Evolutionary conservation across 2,329 filamentous ascomycete genomes (phyloP).

Genomic region (Epichloe festucae): DNA sequence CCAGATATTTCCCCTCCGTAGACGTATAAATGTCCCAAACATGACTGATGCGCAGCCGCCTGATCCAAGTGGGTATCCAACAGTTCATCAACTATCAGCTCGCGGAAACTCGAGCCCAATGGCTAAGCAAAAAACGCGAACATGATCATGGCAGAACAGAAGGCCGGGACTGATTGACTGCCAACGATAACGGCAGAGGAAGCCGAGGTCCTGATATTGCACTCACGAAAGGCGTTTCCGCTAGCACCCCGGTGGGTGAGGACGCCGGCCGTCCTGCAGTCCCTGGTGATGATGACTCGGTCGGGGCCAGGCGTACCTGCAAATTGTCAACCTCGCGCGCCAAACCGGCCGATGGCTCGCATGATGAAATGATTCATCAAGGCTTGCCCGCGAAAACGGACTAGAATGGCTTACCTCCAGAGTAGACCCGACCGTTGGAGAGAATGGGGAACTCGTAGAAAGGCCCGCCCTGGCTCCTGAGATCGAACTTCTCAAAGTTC

Average conservation of each 20-base stretch:
- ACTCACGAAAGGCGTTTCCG: slow-evolving; percentile 4
- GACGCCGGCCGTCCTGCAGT: slow-evolving; percentile 40
- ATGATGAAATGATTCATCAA: not conserved
- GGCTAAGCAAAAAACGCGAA: not conserved
- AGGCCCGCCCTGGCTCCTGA: slow-evolving; percentile 38
- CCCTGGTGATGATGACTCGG: slow-evolving; percentile 45
- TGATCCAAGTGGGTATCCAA: slow-evolving; percentile 14
- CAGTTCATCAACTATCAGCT: not conserved
- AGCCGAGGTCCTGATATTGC: not conserved
- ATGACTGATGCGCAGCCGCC: too few relatives aligned
- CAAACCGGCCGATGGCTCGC: not conserved
- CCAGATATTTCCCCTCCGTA: too few relatives aligned
- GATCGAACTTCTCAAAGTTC: slow-evolving; percentile 50
- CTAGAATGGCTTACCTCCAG: slow-evolving; percentile 31
- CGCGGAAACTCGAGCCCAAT: not conserved
- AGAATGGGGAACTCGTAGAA: slow-evolving; percentile 53
- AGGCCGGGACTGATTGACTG: not conserved
- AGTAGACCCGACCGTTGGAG: slow-evolving; percentile 34
- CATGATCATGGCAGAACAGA: not conserved
- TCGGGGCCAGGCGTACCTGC: slow-evolving; percentile 48
- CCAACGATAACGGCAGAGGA: not conserved
- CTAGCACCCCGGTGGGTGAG: slow-evolving; percentile 39
- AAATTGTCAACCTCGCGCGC: not conserved
- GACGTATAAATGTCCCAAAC: too few relatives aligned
- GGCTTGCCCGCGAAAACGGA: too few relatives aligned